Evolutionary conservation across 1,139 yeast species (phyloP).

Genomic region (Schwanniomyces etchellsii): DNA sequence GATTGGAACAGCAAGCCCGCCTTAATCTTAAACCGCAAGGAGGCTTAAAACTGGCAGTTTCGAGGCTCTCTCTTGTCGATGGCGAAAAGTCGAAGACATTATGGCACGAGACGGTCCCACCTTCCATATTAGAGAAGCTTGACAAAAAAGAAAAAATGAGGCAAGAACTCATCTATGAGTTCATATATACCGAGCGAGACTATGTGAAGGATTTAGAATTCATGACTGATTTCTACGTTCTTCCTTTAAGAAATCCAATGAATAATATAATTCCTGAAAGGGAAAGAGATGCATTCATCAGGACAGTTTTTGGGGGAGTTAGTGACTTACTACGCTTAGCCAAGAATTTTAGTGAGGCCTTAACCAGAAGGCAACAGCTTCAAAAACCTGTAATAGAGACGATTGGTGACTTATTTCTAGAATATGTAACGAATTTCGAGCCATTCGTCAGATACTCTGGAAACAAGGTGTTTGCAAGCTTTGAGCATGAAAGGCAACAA

Average conservation of each 20-base stretch:
- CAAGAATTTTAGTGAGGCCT: slow-evolving; percentile 78
- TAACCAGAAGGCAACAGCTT: slow-evolving; percentile 82
- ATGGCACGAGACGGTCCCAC: slow-evolving; percentile 93
- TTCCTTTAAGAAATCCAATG: slow-evolving; percentile 70
- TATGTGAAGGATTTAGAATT: slow-evolving; percentile 93
- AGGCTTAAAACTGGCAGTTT: slow-evolving; percentile 78
- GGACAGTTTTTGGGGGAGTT: slow-evolving; percentile 88
- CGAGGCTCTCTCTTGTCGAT: slow-evolving; percentile 69
- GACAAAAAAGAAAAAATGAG: slow-evolving; percentile 86
- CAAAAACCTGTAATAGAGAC: slow-evolving; percentile 77
- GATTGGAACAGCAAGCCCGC: slow-evolving; percentile 93
- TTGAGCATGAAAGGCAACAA: slow-evolving; percentile 92
- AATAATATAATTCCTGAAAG: slow-evolving; percentile 83
- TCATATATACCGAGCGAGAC: slow-evolving; percentile 89
- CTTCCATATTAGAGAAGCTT: slow-evolving; percentile 68
- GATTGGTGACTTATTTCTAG: slow-evolving; percentile 82
- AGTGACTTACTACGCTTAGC: slow-evolving; percentile 83
- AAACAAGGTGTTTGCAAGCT: slow-evolving; percentile 92
- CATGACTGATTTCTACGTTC: slow-evolving; percentile 88
- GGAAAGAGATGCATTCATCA: slow-evolving; percentile 84
- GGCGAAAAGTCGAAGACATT: slow-evolving; percentile 81
- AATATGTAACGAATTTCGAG: slow-evolving; percentile 79
- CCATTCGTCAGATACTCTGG: slow-evolving; percentile 93
- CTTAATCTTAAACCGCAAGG: slow-evolving; percentile 85
- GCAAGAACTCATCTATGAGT: slow-evolving; percentile 93